A percentile compares a stretch with the other conserved stretches of the same genome.
These are phyloP conservation scores for Erysiphe pulchra DNA, from an alignment of 2,329 filamentous ascomycete species.

Conservation along the genomic window DNA sequence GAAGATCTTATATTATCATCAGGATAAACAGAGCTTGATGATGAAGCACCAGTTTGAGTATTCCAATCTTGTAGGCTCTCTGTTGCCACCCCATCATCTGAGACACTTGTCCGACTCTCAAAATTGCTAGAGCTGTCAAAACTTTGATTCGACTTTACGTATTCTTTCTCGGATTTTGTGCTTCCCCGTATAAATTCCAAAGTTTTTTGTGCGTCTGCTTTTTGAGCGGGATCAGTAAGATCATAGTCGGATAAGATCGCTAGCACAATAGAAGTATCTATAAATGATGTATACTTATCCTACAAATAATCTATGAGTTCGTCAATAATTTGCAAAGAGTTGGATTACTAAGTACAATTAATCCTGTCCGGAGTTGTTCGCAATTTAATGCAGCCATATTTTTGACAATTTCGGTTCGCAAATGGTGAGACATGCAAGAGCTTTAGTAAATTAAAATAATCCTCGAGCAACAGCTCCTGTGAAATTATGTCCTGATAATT, in stretches of 20 bases:
- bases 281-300: constrained; percentile 44
- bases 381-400: no score
- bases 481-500: no score
- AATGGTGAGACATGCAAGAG: no score
- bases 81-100: constrained; percentile 5
- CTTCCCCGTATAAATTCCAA: constrained; percentile 39
- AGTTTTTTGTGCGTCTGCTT: constrained; percentile 27
- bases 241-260: constrained; percentile 55
- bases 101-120: constrained; percentile 2
- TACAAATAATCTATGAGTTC: not conserved
- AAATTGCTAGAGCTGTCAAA: constrained; percentile 24
- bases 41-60: constrained; percentile 11
- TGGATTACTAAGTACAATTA: no score
- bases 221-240: constrained; percentile 24
- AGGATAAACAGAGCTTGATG: constrained; percentile 8
- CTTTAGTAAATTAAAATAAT: no score
- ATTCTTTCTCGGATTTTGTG: constrained; percentile 39
- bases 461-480: no score
- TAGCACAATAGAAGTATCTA: constrained; percentile 56
- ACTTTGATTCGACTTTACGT: constrained; percentile 45
- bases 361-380: no score
- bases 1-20: constrained; percentile 7
- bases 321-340: no score
- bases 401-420: no score
- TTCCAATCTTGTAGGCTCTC: constrained; percentile 7